Evolutionary conservation across 306 rosid species (phyloP), one percentile per base, ranked within the genome.

Genomic region (Mimosa pudica): DNA sequence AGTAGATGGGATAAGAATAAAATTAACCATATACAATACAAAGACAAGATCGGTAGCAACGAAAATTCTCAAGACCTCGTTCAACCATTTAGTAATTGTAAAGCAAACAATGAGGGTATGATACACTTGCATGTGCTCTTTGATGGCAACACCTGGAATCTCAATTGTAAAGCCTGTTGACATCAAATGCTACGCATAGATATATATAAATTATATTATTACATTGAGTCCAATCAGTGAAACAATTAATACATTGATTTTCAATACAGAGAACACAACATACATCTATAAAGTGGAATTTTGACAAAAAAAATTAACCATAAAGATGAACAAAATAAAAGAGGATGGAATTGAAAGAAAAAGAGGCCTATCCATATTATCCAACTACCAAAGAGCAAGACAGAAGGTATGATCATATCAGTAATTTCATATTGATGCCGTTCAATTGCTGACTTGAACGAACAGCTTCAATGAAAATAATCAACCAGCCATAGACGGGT

Each of bases 391-490:
- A 20, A 72, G 54, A 62, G 41, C 14, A 73, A 13, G 51, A 30
- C n/a, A 17, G 78, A 85, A 63, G 82, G 71, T 18, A 32, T 79
- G 42, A 80, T 76, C 69, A 73, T 52, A 72, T 80, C 45, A 64
- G 75, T 33, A 66, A 62, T 77, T 79, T 71, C 83, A 75, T 70
- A 52, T 77, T 65, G 60, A 71, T 46, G 60, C 58, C 7, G 74
- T 33, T 76, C 75, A 76, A 78, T 61, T 61, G 7, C 67, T 10
- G 41, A 24, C 67, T 9, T 55, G 82, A 75, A 63, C 58, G 17
- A 75, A 63, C 70, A 62, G 80, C 78, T 83, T 86, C 76, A 14
- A 70, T 71, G 52, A 76, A 80, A 70, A 64, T 80, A 17, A 65
- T 55, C 71, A 71, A 79, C 81, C 84, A 77, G 42, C 75, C 47